Percentiles rank a stretch among this genome's conserved stretches.
Conservation (phyloP, 768 basidiomycete species). For the Lanmaoa rubissima region DNA sequence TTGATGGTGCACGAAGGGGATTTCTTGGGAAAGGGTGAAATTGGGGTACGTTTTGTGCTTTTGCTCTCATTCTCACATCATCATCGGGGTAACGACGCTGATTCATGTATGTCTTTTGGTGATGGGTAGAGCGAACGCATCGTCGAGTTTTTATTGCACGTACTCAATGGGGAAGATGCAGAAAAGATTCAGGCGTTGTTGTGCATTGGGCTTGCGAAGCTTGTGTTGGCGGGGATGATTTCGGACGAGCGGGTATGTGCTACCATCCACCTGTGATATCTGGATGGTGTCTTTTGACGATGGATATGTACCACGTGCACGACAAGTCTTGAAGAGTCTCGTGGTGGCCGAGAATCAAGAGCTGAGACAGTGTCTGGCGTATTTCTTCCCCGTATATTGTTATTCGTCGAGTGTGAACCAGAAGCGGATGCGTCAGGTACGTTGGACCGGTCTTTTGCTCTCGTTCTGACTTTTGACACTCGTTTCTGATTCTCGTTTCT, state of each 20-base stretch:
- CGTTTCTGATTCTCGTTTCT: no score
- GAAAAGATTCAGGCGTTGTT: no score
- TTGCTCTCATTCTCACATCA: not conserved
- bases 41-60: slow-evolving; percentile 27
- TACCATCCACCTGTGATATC: no score
- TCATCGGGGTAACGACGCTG: not conserved
- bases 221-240: slow-evolving; percentile 76
- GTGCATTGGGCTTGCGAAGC: slow-evolving; percentile 81
- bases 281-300: not conserved
- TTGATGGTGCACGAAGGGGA: slow-evolving; percentile 72
- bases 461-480: no score
- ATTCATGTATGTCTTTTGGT: slow-evolving; percentile 26
- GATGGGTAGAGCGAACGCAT: no score
- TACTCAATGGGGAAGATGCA: no score
- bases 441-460: no score
- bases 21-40: slow-evolving; percentile 49
- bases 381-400: no score
- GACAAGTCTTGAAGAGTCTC: slow-evolving; percentile 47
- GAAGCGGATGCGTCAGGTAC: no score
- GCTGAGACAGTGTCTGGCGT: no score
- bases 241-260: slow-evolving; percentile 62
- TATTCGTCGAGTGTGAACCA: no score
- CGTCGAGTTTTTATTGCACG: no score
- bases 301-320: not conserved
- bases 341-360: slow-evolving; percentile 67